A percentile compares a stretch with the other conserved stretches of the same genome.
Conservation (phyloP, 2,329 filamentous ascomycete genomes). For the Cladophialophora chaetospira region DNA sequence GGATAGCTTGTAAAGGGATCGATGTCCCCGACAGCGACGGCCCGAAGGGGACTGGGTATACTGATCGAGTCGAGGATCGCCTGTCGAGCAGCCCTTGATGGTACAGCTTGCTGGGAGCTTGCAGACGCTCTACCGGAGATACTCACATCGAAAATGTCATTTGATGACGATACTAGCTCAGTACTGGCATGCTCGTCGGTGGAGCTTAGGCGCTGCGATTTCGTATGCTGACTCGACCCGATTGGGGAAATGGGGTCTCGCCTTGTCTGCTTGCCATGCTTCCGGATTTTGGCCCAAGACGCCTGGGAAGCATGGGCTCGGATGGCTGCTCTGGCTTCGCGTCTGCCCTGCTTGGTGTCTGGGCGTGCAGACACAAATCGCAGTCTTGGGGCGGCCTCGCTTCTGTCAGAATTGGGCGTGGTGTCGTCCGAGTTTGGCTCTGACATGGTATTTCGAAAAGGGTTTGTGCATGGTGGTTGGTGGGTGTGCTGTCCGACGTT, state of each 20-base stretch:
- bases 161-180: not conserved
- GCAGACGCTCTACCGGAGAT: not conserved
- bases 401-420: not conserved
- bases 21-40: slow-evolving; percentile 4
- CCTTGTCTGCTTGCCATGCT: slow-evolving; percentile 5
- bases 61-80: not conserved
- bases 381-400: not conserved
- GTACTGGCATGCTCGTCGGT: not conserved
- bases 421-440: not conserved
- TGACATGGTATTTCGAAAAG: slow-evolving; percentile 1
- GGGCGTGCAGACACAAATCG: slow-evolving; percentile 6
- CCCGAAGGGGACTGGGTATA: slow-evolving; percentile 1
- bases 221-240: not conserved
- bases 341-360: slow-evolving; percentile 3
- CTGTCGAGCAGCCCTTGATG: not conserved
- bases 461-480: slow-evolving; percentile 9
- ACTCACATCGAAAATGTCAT: not conserved
- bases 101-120: slow-evolving; percentile 1
- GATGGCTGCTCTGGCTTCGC: slow-evolving; percentile 6
- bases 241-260: not conserved
- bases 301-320: slow-evolving; percentile 11
- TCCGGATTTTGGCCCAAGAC: slow-evolving; percentile 11
- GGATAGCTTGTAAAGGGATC: slow-evolving; percentile 13
- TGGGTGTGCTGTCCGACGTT: not conserved
- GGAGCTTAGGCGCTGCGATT: not conserved